A percentile compares a stretch with the other conserved stretches of the same genome.
These are phyloP conservation scores for Boletales sp. DNA, from an alignment of 768 basidiomycete species.

Conservation along the genomic window DNA sequence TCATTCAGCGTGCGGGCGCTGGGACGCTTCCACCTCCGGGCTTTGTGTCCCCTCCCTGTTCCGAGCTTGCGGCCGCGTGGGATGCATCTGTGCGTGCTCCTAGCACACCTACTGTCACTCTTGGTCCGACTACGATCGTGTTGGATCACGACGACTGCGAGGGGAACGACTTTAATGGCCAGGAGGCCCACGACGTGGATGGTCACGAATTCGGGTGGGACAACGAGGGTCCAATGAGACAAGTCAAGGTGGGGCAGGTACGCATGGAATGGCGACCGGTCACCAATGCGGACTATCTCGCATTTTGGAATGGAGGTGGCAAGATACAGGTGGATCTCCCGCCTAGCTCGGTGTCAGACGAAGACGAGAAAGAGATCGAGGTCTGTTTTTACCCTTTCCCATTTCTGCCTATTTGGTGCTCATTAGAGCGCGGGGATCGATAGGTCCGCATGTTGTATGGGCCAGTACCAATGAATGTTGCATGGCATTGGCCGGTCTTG, in stretches of 20 bases:
- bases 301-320: conserved; percentile 46
- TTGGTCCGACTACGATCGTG: conserved; percentile 49
- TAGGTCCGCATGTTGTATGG: conserved; percentile 81
- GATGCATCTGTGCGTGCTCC: conserved; percentile 37
- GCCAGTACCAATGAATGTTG: conserved; percentile 61
- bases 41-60: conserved; percentile 66
- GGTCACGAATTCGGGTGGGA: conserved; percentile 84
- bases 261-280: conserved; percentile 71
- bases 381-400: conserved; percentile 23
- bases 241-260: conserved; percentile 54
- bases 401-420: background rate
- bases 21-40: conserved; percentile 75
- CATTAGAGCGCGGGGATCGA: background rate
- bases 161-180: conserved; percentile 48
- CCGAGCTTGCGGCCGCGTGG: conserved; percentile 58
- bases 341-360: conserved; percentile 65
- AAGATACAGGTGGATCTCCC: conserved; percentile 42
- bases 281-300: conserved; percentile 71
- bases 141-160: conserved; percentile 85
- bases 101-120: conserved; percentile 38
- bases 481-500: conserved; percentile 79
- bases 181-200: conserved; percentile 23
- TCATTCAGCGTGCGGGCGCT: conserved; percentile 68
- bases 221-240: conserved; percentile 70
- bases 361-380: conserved; percentile 39